Evolutionary conservation across 768 basidiomycete genomes (phyloP).

Genomic region (Lyophyllum shimeji): DNA sequence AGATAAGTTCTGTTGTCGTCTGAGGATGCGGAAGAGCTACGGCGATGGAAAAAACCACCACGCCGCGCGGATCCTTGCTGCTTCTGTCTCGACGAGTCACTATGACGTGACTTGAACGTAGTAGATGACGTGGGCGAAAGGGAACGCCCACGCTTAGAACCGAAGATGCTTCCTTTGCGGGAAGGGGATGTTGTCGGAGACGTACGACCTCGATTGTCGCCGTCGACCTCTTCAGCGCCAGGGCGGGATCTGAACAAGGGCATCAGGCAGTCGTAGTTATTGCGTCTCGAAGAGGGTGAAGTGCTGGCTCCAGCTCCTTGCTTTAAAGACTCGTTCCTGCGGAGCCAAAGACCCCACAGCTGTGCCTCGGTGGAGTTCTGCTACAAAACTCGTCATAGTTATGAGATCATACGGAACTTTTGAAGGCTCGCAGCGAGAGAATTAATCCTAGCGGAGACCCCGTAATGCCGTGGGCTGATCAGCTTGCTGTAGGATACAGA

Average conservation of each 20-base stretch:
- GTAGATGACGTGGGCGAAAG: constrained; percentile 18
- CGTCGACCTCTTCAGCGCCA: constrained; percentile 2
- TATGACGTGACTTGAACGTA: constrained; percentile 2
- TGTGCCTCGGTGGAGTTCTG: background rate
- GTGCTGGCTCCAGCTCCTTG: background rate
- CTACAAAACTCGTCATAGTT: background rate
- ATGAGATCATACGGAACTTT: background rate
- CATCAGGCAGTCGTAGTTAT: constrained; percentile 11
- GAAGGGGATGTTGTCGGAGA: constrained; percentile 17
- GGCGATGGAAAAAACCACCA: constrained; percentile 23
- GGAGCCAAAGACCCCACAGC: background rate
- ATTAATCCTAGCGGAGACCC: too few species aligned
- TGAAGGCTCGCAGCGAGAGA: background rate
- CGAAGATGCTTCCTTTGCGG: constrained; percentile 27
- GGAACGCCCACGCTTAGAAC: constrained; percentile 19
- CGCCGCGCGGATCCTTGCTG: background rate
- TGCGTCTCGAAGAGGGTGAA: background rate
- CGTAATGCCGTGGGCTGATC: too few species aligned
- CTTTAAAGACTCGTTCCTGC: background rate
- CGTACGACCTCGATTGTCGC: constrained; percentile 5
- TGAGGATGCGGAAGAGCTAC: constrained; percentile 16
- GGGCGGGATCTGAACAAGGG: constrained; percentile 22
- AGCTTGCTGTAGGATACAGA: too few species aligned
- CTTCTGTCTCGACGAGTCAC: background rate
- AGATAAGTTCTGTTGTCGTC: background rate